Conservation (phyloP, 2,329 filamentous ascomycete species). For the Cordyceps pruinosa region DNA sequence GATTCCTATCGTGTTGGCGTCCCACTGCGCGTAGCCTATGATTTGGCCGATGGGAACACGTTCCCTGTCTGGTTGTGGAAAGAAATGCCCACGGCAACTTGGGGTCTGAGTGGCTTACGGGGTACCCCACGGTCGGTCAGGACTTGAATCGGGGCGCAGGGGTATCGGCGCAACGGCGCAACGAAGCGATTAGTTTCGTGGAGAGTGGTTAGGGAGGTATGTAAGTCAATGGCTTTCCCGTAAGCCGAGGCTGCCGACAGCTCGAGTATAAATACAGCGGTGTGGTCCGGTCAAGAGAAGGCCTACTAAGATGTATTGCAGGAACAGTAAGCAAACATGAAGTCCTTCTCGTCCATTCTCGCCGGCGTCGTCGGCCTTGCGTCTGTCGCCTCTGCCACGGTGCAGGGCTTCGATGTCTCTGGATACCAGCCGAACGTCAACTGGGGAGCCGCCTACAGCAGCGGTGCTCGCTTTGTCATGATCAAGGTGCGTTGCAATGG, state of each 20-base stretch:
- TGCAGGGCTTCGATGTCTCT: constrained; percentile 38
- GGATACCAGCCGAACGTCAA: constrained; percentile 32
- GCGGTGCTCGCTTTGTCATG: constrained; percentile 37
- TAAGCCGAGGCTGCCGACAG: background rate
- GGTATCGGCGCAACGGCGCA: background rate
- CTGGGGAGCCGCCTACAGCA: constrained; percentile 29
- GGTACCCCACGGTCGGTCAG: constrained; percentile 4
- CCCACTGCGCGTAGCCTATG: background rate
- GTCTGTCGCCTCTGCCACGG: constrained; percentile 19
- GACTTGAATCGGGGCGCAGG: background rate
- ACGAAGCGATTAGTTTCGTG: background rate
- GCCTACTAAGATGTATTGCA: background rate
- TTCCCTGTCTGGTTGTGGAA: background rate
- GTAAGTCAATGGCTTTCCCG: background rate
- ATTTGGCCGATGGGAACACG: background rate
- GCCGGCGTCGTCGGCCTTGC: constrained; percentile 15
- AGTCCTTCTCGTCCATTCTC: constrained; percentile 6
- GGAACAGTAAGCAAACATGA: constrained; percentile 9
- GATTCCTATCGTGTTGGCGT: background rate
- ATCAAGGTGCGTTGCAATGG: constrained; percentile 30
- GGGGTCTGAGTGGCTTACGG: background rate
- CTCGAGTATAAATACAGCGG: constrained; percentile 2
- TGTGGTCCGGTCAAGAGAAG: background rate
- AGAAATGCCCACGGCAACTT: background rate
- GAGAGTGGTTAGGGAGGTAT: background rate